Evolutionary conservation across 495 filamentous ascomycete species (phyloP).

Genomic region (Saxophila tyrrhenica): DNA sequence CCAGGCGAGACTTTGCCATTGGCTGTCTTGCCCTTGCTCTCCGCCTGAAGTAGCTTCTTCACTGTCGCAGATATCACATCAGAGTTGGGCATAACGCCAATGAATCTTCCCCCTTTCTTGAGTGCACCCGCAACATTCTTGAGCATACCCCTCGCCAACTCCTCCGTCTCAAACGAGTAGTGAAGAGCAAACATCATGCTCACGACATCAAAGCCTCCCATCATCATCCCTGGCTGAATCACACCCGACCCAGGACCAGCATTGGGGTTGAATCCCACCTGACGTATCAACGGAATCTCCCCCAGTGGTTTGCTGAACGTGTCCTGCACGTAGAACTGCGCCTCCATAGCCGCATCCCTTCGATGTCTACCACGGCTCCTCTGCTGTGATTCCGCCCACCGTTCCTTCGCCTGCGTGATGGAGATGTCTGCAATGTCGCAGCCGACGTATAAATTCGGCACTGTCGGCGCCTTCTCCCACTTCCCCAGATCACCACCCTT

Average conservation of each 20-base stretch:
- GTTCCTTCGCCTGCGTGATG: conserved; percentile 76
- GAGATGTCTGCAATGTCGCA: conserved; percentile 85
- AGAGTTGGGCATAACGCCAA: conserved; percentile 87
- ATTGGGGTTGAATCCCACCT: conserved; percentile 71
- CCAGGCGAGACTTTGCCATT: conserved; percentile 20
- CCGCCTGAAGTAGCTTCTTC: conserved; percentile 29
- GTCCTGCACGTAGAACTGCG: conserved; percentile 75
- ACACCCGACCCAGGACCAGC: conserved; percentile 47
- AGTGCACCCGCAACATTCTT: conserved; percentile 79
- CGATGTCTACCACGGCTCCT: conserved; percentile 23
- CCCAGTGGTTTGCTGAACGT: conserved; percentile 74
- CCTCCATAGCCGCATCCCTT: conserved; percentile 62
- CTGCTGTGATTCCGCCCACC: conserved; percentile 58
- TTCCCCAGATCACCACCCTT: conserved; percentile 94
- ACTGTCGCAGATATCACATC: conserved; percentile 64
- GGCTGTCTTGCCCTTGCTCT: conserved; percentile 25
- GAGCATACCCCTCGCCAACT: conserved; percentile 81
- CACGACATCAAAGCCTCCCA: conserved; percentile 77
- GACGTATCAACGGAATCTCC: conserved; percentile 61
- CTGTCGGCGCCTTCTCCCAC: conserved; percentile 82
- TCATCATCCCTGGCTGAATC: conserved; percentile 42
- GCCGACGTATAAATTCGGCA: conserved; percentile 80
- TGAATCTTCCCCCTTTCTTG: conserved; percentile 86
- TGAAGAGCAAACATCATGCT: conserved; percentile 99
- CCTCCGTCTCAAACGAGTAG: conserved; percentile 87